phyloP scores from a whole-genome alignment of 2,329 filamentous ascomycete species.

The Calcarisporium arbuscula region DNA sequence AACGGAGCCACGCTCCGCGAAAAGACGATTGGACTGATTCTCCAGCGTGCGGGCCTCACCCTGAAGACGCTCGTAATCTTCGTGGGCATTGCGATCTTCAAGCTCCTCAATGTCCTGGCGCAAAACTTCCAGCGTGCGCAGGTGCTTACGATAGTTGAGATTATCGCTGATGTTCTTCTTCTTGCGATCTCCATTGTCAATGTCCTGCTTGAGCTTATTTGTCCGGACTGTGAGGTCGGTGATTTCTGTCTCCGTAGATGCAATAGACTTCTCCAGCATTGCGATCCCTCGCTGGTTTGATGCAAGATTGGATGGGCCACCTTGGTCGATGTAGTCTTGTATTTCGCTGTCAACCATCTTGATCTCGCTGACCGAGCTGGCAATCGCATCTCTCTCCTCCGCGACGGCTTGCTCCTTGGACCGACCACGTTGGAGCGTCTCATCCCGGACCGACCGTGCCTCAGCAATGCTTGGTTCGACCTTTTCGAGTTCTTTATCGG shows the following conservation, averaged over 20 bases:
- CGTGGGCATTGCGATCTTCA: slow-evolving; percentile 71
- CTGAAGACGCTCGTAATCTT: slow-evolving; percentile 71
- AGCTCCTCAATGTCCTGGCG: slow-evolving; percentile 66
- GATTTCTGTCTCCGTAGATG: slow-evolving; percentile 61
- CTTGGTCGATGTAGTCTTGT: slow-evolving; percentile 67
- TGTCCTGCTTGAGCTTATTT: slow-evolving; percentile 71
- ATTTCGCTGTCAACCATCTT: slow-evolving; percentile 72
- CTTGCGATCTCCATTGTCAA: slow-evolving; percentile 72
- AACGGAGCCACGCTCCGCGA: slow-evolving; percentile 66
- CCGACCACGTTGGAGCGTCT: slow-evolving; percentile 64
- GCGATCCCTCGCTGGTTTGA: slow-evolving; percentile 65
- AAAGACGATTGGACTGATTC: slow-evolving; percentile 59
- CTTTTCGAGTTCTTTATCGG: slow-evolving; percentile 67
- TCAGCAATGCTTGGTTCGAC: slow-evolving; percentile 71
- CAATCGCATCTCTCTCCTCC: slow-evolving; percentile 63
- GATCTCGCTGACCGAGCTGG: slow-evolving; percentile 70
- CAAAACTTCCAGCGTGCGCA: slow-evolving; percentile 61
- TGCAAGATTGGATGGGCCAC: slow-evolving; percentile 65
- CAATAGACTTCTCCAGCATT: slow-evolving; percentile 59
- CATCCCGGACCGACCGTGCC: slow-evolving; percentile 70
- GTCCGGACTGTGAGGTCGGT: slow-evolving; percentile 59
- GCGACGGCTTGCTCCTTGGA: slow-evolving; percentile 67
- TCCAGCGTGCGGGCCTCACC: slow-evolving; percentile 63
- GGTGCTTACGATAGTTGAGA: slow-evolving; percentile 72
- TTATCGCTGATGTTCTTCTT: slow-evolving; percentile 89